Evolutionary conservation across 352 stramenopile genomes (phyloP).

Genomic region (Halophytophthora polymorphica): DNA sequence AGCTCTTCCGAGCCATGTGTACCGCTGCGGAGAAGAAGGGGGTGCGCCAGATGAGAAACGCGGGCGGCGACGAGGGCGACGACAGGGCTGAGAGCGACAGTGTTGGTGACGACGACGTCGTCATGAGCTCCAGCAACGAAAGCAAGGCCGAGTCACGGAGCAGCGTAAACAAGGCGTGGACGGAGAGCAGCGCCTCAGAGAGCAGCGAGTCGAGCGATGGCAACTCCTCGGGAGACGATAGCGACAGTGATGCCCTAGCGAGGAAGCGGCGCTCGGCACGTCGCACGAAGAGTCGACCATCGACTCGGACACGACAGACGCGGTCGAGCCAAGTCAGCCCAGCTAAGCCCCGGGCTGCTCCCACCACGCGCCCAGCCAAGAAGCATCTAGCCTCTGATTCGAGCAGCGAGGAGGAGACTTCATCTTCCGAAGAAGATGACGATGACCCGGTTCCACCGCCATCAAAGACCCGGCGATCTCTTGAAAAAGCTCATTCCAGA

Average conservation of each 20-base stretch:
- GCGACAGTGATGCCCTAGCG: conserved; percentile 29
- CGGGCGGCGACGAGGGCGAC: conserved; percentile 16
- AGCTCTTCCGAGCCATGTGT: conserved; percentile 63
- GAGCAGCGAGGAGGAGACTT: conserved; percentile 23
- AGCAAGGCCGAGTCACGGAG: conserved; percentile 39
- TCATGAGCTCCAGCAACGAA: conserved; percentile 37
- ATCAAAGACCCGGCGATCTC: conserved; percentile 17
- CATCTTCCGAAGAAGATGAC: conserved; percentile 15
- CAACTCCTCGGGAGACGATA: conserved; percentile 40
- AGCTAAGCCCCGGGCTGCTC: conserved; percentile 9
- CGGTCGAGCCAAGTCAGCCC: conserved; percentile 10
- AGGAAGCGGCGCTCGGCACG: conserved; percentile 23
- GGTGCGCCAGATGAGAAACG: conserved; percentile 35
- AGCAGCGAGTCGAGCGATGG: conserved; percentile 56
- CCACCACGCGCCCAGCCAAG: conserved; percentile 20
- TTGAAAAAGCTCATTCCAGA: conserved; percentile 9
- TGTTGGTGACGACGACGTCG: conserved; percentile 32
- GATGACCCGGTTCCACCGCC: conserved; percentile 13
- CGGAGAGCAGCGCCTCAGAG: conserved; percentile 58
- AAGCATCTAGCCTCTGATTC: conserved; percentile 21
- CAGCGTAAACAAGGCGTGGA: conserved; percentile 63
- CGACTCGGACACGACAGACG: conserved; percentile 16
- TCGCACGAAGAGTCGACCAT: conserved; percentile 13
- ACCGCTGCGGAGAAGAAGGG: conserved; percentile 57
- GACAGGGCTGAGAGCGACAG: conserved; percentile 8